Evolutionary conservation across 2,329 filamentous ascomycete genomes (phyloP).

Genomic region (Elsinoe arachidis): DNA sequence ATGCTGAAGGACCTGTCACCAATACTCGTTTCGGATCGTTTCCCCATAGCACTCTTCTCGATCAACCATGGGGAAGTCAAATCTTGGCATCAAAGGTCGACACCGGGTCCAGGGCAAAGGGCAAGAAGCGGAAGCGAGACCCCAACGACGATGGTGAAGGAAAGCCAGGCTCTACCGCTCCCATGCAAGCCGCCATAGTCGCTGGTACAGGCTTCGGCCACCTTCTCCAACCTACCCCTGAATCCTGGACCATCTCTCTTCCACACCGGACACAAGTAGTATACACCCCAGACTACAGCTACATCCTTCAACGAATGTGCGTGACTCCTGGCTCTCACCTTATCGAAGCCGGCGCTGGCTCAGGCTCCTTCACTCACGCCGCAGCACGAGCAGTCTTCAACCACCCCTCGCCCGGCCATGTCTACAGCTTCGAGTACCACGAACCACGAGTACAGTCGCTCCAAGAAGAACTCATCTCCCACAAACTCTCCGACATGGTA

Average conservation of each 20-base stretch:
- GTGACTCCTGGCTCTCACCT: constrained; percentile 63
- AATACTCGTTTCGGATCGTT: constrained; percentile 89
- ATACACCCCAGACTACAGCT: constrained; percentile 81
- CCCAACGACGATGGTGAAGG: constrained; percentile 35
- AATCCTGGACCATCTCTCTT: constrained; percentile 71
- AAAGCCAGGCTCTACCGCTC: constrained; percentile 21
- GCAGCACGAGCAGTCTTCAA: constrained; percentile 67
- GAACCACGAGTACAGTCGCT: constrained; percentile 62
- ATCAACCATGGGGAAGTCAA: constrained; percentile 83
- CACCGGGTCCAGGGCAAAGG: constrained; percentile 74
- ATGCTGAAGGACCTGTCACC: constrained; percentile 44
- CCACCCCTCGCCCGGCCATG: constrained; percentile 59
- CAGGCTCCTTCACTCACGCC: constrained; percentile 77
- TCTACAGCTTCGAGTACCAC: constrained; percentile 79
- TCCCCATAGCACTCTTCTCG: constrained; percentile 47
- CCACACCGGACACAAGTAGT: constrained; percentile 80
- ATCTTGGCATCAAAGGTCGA: constrained; percentile 83
- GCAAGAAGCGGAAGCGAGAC: constrained; percentile 45
- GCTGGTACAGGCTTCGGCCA: constrained; percentile 64
- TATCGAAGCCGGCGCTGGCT: constrained; percentile 75
- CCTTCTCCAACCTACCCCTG: constrained; percentile 68
- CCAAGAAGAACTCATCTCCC: constrained; percentile 58
- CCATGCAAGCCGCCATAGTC: constrained; percentile 45
- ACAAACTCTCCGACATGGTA: constrained; percentile 58
- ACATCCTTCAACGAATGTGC: constrained; percentile 66